Evolutionary conservation across 1,139 yeast genomes (phyloP).

Genomic region (Hemisphaericaspora lyxosophila): DNA sequence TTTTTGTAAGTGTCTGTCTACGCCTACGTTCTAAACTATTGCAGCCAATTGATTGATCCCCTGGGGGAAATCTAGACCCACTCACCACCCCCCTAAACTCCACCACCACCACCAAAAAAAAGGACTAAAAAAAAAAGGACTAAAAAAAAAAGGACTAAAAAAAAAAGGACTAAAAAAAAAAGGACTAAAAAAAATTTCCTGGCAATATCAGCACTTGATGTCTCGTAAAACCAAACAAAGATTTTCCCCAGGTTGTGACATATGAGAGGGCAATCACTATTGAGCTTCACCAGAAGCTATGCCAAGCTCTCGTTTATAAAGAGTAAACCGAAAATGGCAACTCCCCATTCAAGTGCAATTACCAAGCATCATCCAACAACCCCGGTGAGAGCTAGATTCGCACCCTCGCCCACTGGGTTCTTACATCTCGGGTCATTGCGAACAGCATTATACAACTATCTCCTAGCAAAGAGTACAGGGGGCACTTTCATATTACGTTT

Average conservation of each 20-base stretch:
- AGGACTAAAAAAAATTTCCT: too few relatives aligned
- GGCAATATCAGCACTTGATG: not conserved
- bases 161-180: too few relatives aligned
- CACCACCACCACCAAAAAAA: too few relatives aligned
- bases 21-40: too few relatives aligned
- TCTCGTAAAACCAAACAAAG: not conserved
- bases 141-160: too few relatives aligned
- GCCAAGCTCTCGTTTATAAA: slow-evolving; percentile 4
- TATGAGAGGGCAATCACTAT: slow-evolving; percentile 1
- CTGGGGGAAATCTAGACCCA: too few relatives aligned
- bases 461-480: slow-evolving; percentile 73
- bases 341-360: slow-evolving; percentile 19
- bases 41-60: too few relatives aligned
- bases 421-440: slow-evolving; percentile 89
- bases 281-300: slow-evolving; percentile 1
- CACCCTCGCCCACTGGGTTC: slow-evolving; percentile 97
- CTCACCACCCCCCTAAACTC: too few relatives aligned
- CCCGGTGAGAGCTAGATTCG: slow-evolving; percentile 89
- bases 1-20: too few relatives aligned
- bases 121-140: too few relatives aligned
- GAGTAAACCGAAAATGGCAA: slow-evolving; percentile 15
- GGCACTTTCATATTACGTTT: slow-evolving; percentile 81
- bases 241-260: not conserved
- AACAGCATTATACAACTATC: slow-evolving; percentile 87
- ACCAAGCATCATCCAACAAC: slow-evolving; percentile 39